phyloP scores from a whole-genome alignment of 371 early-diverging fungal species.

The Mucor piriformis region DNA sequence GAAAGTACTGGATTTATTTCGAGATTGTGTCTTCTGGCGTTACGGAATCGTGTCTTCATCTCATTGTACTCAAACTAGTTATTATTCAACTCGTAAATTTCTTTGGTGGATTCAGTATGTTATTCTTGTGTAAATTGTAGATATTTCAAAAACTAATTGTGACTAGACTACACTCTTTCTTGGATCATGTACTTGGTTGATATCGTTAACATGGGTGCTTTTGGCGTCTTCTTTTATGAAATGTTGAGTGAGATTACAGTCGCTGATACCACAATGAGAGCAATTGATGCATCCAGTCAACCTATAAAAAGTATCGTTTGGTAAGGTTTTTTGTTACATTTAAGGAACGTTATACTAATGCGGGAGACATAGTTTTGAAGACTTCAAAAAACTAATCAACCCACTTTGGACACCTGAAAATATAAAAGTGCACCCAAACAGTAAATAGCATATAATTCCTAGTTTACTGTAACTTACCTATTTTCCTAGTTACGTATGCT shows the following conservation, averaged over 20 bases:
- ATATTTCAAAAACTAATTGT: background rate
- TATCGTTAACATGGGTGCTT: slow-evolving; percentile 23
- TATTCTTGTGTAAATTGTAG: no score
- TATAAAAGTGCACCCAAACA: slow-evolving; percentile 51
- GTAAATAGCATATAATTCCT: slow-evolving; percentile 44
- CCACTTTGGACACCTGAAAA: slow-evolving; percentile 48
- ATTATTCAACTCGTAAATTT: slow-evolving; percentile 17
- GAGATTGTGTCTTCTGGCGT: slow-evolving; percentile 14
- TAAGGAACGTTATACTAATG: background rate
- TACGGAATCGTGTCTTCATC: slow-evolving; percentile 28
- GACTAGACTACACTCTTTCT: slow-evolving; percentile 27
- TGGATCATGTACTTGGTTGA: slow-evolving; percentile 24
- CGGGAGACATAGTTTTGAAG: background rate
- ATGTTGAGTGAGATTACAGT: slow-evolving; percentile 24
- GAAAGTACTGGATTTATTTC: slow-evolving; percentile 3
- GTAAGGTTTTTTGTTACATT: background rate
- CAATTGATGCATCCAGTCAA: slow-evolving; percentile 5
- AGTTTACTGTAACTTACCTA: no score
- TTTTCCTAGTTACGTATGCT: slow-evolving; percentile 67
- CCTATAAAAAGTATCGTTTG: slow-evolving; percentile 18
- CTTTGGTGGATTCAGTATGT: slow-evolving; percentile 41
- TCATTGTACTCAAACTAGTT: slow-evolving; percentile 23
- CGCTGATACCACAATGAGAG: slow-evolving; percentile 14
- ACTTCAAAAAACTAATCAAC: slow-evolving; percentile 36
- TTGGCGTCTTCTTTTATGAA: slow-evolving; percentile 23